These are phyloP conservation scores for Fusarium abutilonis DNA, from an alignment of 2,329 filamentous ascomycete genomes.

Conservation along the genomic window DNA sequence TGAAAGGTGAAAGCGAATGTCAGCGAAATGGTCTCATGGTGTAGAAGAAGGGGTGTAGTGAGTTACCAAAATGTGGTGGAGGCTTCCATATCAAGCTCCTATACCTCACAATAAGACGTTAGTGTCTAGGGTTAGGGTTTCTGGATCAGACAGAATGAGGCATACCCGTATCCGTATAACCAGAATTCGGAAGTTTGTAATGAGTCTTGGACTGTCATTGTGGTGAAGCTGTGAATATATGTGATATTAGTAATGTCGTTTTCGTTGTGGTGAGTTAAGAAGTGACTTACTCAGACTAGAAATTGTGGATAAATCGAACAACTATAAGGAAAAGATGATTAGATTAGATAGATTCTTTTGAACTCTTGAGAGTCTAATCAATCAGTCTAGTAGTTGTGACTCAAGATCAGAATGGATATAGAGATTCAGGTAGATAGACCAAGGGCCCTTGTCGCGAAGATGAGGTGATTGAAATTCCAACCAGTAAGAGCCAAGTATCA, in stretches of 20 bases:
- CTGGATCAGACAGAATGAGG: slow-evolving; percentile 3
- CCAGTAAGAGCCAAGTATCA: slow-evolving; percentile 27
- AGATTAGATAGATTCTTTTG: too few relatives aligned
- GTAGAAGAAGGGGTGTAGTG: slow-evolving; percentile 43
- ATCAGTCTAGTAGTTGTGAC: too few relatives aligned
- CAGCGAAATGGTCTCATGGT: slow-evolving; percentile 8
- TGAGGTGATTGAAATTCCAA: slow-evolving; percentile 15
- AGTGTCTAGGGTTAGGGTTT: slow-evolving; percentile 26
- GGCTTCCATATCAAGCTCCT: slow-evolving; percentile 98
- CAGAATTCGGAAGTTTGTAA: slow-evolving; percentile 74
- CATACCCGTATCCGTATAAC: slow-evolving; percentile 96
- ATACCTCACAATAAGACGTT: background rate
- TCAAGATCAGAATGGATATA: too few relatives aligned
- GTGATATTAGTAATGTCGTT: slow-evolving; percentile 28
- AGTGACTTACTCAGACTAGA: slow-evolving; percentile 1
- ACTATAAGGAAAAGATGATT: background rate
- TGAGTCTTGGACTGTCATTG: slow-evolving; percentile 52
- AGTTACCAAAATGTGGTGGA: slow-evolving; percentile 94
- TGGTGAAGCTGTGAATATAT: slow-evolving; percentile 7
- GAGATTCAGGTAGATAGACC: too few relatives aligned
- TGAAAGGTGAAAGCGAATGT: slow-evolving; percentile 51
- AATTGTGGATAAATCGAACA: too few relatives aligned
- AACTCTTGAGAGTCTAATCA: too few relatives aligned
- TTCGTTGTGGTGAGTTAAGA: background rate
- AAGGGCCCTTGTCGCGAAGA: slow-evolving; percentile 6